Evolutionary conservation across 495 filamentous ascomycete species (phyloP).

Genomic region (Neurospora sp.): DNA sequence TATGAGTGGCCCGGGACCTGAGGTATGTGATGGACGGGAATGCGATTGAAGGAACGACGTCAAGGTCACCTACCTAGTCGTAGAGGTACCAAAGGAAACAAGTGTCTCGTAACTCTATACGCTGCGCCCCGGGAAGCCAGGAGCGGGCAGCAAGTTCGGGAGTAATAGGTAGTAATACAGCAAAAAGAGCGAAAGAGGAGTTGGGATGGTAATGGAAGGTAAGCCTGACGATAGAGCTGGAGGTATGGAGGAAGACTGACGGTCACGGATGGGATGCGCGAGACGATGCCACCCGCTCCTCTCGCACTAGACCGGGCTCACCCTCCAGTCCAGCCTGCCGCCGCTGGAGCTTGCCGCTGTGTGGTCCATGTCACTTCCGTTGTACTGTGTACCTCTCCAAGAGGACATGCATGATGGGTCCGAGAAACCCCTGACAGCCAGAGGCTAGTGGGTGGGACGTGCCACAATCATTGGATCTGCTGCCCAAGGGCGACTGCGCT

Average conservation of each 20-base stretch:
- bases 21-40: neutral
- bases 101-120: slow-evolving; percentile 14
- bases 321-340: neutral
- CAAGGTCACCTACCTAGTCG: neutral
- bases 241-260: slow-evolving; percentile 16
- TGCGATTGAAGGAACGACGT: neutral
- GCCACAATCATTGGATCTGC: slow-evolving; percentile 8
- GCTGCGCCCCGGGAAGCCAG: slow-evolving; percentile 29
- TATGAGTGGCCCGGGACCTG: neutral
- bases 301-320: neutral
- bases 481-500: slow-evolving; percentile 16
- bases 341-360: neutral
- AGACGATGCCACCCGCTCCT: neutral
- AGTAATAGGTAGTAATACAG: slow-evolving; percentile 19
- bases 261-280: neutral
- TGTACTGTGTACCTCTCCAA: neutral
- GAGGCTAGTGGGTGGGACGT: neutral
- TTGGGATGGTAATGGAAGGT: neutral
- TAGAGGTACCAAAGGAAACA: slow-evolving; percentile 14
- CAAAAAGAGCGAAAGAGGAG: slow-evolving; percentile 25
- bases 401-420: neutral
- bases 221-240: slow-evolving; percentile 23
- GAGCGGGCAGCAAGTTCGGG: slow-evolving; percentile 24
- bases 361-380: neutral
- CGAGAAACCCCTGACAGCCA: slow-evolving; percentile 13